Base-by-base conservation (phyloP, 257 asterid species). In the Scutellaria minor region DNA sequence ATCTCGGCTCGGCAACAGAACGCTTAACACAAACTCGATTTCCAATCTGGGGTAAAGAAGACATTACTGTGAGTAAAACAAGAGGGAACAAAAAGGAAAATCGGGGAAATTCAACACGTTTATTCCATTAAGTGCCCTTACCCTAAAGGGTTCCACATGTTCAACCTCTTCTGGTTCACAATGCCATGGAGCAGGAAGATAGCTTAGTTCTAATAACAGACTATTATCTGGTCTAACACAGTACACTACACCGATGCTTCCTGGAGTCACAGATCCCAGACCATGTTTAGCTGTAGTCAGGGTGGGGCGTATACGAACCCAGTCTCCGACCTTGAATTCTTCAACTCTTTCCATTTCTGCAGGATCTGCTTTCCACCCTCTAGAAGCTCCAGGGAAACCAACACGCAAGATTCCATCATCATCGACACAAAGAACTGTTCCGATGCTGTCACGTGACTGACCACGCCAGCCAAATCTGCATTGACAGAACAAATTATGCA, bases 351-450 rank as follows among this genome's bases (percentile, higher is more conserved):
- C 95, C 99, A 95, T 95, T 82, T 95, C 99, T 58, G 99, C 92
- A 74, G 99, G 99, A 79, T 95, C 99, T 77, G 99, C 99, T 90
- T 92, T 95, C 98, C 98, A 95, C 72, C 99, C 99, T 83, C 99
- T 88, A 74, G 99, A 95, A 79, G 98, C 99, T 85, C 99, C 99
- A 59, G 99, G 99, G 78, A 95, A 95, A 58, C 99, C 99, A 77
- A 95, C 96, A 51, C 99, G 97, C 76, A 95, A 84, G 59, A 95
- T 89, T 53, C 99, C 99, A 84, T 95, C 99, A 78, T 95, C 99
- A 87, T 95, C 99, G 54, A 95, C 99, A 76, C 99, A 91, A 5
- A 95, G 79, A 65, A 95, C 98, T 60, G 98, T 95, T 80, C 99
- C 99, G 31, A 92, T 83, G 84, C 95, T 92, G 76, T 92, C 93